A percentile compares a stretch with the other conserved stretches of the same genome.
Conservation (phyloP, 352 stramenopile genomes). For the Achlya hypogyna region DNA sequence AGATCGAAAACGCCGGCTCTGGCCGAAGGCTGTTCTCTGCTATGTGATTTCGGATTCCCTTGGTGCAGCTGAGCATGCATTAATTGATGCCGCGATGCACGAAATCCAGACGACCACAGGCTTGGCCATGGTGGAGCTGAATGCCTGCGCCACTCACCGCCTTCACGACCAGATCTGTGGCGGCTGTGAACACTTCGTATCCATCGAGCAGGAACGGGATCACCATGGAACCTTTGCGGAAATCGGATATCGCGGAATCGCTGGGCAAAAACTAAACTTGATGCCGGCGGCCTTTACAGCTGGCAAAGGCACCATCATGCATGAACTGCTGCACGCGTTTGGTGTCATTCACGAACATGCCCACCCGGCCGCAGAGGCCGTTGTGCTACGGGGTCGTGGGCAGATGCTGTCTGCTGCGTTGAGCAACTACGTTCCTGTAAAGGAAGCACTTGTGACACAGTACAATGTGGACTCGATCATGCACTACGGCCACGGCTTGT, state of each 20-base stretch:
- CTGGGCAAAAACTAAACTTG: slow-evolving; percentile 61
- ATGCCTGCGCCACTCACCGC: slow-evolving; percentile 48
- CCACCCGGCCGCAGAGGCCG: slow-evolving; percentile 48
- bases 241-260: slow-evolving; percentile 56
- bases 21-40: slow-evolving; percentile 55
- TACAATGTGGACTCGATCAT: slow-evolving; percentile 71
- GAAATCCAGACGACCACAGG: slow-evolving; percentile 42
- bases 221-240: slow-evolving; percentile 39
- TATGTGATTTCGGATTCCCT: slow-evolving; percentile 60
- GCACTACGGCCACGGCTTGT: slow-evolving; percentile 62
- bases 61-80: slow-evolving; percentile 31
- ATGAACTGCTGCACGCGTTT: slow-evolving; percentile 61
- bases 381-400: slow-evolving; percentile 52
- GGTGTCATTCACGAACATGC: slow-evolving; percentile 67
- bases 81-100: slow-evolving; percentile 39
- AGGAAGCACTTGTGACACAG: slow-evolving; percentile 42
- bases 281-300: slow-evolving; percentile 49
- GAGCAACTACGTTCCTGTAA: slow-evolving; percentile 66
- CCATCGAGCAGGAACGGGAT: slow-evolving; percentile 60
- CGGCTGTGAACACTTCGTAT: slow-evolving; percentile 54
- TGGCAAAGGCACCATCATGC: slow-evolving; percentile 37
- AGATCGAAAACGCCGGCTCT: slow-evolving; percentile 30
- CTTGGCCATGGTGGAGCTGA: slow-evolving; percentile 42
- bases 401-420: slow-evolving; percentile 27
- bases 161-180: slow-evolving; percentile 21